Evolutionary conservation across 805 yeast species (phyloP), one percentile per base, ranked within the genome.

Genomic region (Ogataea polymorpha): DNA sequence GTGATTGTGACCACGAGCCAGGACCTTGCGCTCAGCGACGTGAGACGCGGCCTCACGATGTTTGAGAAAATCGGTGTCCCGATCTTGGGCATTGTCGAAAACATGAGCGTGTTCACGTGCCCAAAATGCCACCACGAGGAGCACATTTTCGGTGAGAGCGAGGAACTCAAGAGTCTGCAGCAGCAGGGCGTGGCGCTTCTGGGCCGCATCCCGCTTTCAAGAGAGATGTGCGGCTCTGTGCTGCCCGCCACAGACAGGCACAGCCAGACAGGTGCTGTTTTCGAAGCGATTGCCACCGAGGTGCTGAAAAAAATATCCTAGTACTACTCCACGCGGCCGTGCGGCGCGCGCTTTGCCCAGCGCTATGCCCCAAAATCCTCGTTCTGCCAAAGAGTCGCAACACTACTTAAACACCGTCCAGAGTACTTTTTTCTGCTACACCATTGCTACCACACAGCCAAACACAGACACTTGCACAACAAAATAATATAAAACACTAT

Each of bases 1-100:
- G 74, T 87, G 1, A 77, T 87, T 27, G 95, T 87, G 1, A 79
- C 89, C 0, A 87, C 96, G 0, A 91, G 95, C 0, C 96, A 87
- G 58, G 95, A 87, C 49, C 75, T 87, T 29, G 95, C 96, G 0
- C 61, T 86, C 18, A 71, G 82, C 5, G 96, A 87, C 57, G 95
- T 87, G 0, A 75, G 79, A 15, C 80, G 87, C 49, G 96, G 96
- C 0, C 76, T 86, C 9, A 69, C 84, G 9, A 81, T 87, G 91
- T 86, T 83, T 58, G 62, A 76, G 5, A 83, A 82, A 49, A 84
- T 86, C 29, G 62, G 75, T 14, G 77, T 84, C 9, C 95, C 93
- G 0, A 58, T 87, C 0, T 51, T 83, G 21, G 96, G 96, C 0
- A 56, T 86, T 46, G 87, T 87, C 0, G 86, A 86, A 53, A 87